A percentile compares a stretch with the other conserved stretches of the same genome.
phyloP scores from a whole-genome alignment of 2,329 filamentous ascomycete genomes.

The Ampelomyces quisqualis region DNA sequence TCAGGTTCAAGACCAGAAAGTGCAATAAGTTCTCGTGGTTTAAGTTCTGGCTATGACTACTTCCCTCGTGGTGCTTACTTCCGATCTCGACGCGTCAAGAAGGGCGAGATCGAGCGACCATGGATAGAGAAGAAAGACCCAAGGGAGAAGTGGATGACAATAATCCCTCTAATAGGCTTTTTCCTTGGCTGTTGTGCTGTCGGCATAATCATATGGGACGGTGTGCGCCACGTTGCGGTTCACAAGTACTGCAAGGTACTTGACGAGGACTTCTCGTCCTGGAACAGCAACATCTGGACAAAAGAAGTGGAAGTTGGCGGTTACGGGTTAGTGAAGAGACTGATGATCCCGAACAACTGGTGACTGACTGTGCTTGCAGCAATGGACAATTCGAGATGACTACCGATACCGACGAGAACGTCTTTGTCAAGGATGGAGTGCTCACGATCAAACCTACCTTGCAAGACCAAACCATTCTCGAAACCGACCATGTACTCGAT shows the following conservation, averaged over 20 bases:
- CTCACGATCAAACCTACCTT: slow-evolving; percentile 77
- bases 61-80: slow-evolving; percentile 52
- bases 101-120: slow-evolving; percentile 72
- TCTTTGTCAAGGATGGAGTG: slow-evolving; percentile 67
- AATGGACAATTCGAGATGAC: slow-evolving; percentile 82
- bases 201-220: slow-evolving; percentile 74
- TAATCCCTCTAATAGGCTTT: slow-evolving; percentile 73
- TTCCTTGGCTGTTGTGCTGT: slow-evolving; percentile 66
- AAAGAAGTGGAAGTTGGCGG: slow-evolving; percentile 75
- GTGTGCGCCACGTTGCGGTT: slow-evolving; percentile 67
- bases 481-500: slow-evolving; percentile 67
- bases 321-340: slow-evolving; percentile 64
- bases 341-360: background rate
- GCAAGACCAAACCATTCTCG: slow-evolving; percentile 66
- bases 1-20: slow-evolving; percentile 12
- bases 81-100: slow-evolving; percentile 69
- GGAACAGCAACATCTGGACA: slow-evolving; percentile 65
- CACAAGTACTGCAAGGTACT: slow-evolving; percentile 72
- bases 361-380: slow-evolving; percentile 47
- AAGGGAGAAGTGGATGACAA: slow-evolving; percentile 83
- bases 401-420: slow-evolving; percentile 70
- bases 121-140: slow-evolving; percentile 74
- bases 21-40: slow-evolving; percentile 5
- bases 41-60: slow-evolving; percentile 11
- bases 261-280: slow-evolving; percentile 64